Conservation (phyloP, 2,329 filamentous ascomycete species). For the Trichophyton mentagrophytes region DNA sequence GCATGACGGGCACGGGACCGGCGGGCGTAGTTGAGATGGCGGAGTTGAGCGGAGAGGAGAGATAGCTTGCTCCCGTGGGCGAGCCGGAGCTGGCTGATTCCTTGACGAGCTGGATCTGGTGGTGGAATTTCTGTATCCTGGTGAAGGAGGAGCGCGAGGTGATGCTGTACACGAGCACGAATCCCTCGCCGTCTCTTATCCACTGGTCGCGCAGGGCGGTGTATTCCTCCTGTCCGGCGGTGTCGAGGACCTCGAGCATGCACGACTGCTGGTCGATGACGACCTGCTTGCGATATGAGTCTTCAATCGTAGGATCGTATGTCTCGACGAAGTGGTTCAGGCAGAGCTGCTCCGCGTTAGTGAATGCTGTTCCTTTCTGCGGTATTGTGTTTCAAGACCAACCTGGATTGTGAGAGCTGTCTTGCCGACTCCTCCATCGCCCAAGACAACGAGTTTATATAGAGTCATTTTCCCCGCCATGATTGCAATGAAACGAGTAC, state of each 20-base stretch:
- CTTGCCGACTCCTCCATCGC: conserved; percentile 88
- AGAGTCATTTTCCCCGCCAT: conserved; percentile 87
- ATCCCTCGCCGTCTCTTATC: conserved; percentile 97
- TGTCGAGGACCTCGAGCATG: conserved; percentile 93
- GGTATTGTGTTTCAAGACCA: not conserved
- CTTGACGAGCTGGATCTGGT: conserved; percentile 94
- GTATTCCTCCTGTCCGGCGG: conserved; percentile 97
- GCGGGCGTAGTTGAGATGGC: conserved; percentile 37
- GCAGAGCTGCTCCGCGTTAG: conserved; percentile 52
- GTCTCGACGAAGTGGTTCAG: conserved; percentile 94
- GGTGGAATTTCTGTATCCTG: conserved; percentile 88
- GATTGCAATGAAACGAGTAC: conserved; percentile 19
- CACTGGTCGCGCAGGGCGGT: conserved; percentile 99
- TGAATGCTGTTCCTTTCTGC: not conserved
- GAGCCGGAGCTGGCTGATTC: conserved; percentile 55
- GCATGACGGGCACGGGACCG: conserved; percentile 76
- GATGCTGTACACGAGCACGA: conserved; percentile 96
- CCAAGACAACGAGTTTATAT: conserved; percentile 91
- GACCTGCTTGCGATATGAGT: conserved; percentile 78
- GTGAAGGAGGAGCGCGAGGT: conserved; percentile 91
- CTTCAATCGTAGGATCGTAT: conserved; percentile 79
- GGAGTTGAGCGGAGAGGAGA: conserved; percentile 37
- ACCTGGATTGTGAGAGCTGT: conserved; percentile 81
- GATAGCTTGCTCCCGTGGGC: conserved; percentile 38
- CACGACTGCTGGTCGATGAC: conserved; percentile 79